A percentile compares a stretch with the other conserved stretches of the same genome.
Evolutionary conservation across 73 alveolate genomes (phyloP).

Genomic region (Symbiodinium pilosum): DNA sequence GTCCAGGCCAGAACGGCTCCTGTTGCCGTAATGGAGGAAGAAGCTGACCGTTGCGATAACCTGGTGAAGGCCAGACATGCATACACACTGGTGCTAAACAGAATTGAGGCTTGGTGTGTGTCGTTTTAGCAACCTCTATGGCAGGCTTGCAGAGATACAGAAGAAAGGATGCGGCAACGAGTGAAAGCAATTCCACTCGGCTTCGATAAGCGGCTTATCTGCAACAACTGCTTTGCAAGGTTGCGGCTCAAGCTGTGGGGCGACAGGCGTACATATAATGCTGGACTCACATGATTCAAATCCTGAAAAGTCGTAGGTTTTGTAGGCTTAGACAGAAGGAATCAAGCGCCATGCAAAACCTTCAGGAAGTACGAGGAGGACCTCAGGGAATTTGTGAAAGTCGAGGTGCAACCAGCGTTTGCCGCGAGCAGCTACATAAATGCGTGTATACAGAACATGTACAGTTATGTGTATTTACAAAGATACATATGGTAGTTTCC

Average conservation of each 20-base stretch:
- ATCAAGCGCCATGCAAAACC: no score
- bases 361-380: slow-evolving; percentile 86
- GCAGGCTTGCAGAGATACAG: slow-evolving; percentile 59
- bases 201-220: slow-evolving; percentile 64
- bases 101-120: no score
- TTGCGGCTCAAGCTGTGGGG: background rate
- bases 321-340: no score
- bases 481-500: no score
- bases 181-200: slow-evolving; percentile 51
- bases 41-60: slow-evolving; percentile 39
- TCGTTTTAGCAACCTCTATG: background rate
- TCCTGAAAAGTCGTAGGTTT: background rate
- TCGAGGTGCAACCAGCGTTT: no score
- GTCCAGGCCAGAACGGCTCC: slow-evolving; percentile 41
- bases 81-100: no score
- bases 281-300: background rate
- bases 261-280: no score
- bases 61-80: slow-evolving; percentile 15
- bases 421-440: no score
- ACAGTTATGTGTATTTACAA: no score
- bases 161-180: slow-evolving; percentile 65
- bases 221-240: no score
- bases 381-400: slow-evolving; percentile 45
- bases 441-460: no score
- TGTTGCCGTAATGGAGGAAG: slow-evolving; percentile 33